Evolutionary conservation across 805 yeast genomes (phyloP).

Genomic region (Monosporozyma unispora): DNA sequence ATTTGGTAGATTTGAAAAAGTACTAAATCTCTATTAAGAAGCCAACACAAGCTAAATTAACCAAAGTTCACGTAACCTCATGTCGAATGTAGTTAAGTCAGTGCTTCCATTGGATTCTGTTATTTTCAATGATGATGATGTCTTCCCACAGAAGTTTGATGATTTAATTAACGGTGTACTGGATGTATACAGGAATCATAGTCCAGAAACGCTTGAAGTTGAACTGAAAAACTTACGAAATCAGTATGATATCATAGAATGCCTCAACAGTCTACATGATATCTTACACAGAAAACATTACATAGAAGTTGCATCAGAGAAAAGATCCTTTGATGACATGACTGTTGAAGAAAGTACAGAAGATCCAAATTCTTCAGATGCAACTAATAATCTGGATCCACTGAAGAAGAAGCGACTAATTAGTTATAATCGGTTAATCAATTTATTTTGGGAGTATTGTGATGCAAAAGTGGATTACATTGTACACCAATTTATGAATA

Average conservation of each 20-base stretch:
- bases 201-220: background rate
- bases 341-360: background rate
- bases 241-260: background rate
- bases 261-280: background rate
- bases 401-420: background rate
- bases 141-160: background rate
- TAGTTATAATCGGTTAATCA: background rate
- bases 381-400: too few relatives aligned
- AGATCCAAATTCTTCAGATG: background rate
- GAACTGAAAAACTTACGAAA: background rate
- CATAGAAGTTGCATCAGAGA: background rate
- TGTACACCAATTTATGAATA: background rate
- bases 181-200: background rate
- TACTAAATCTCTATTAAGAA: too few relatives aligned
- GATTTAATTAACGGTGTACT: background rate
- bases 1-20: too few relatives aligned
- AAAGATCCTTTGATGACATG: background rate
- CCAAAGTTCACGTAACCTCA: background rate
- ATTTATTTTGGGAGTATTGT: conserved; percentile 6
- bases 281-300: background rate
- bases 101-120: background rate
- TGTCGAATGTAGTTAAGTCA: background rate
- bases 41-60: too few relatives aligned
- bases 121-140: background rate
- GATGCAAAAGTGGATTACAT: background rate